A percentile compares a stretch with the other conserved stretches of the same genome.
These are phyloP conservation scores for Scheffersomyces lignicola DNA, from an alignment of 1,139 yeast genomes.

Conservation along the genomic window DNA sequence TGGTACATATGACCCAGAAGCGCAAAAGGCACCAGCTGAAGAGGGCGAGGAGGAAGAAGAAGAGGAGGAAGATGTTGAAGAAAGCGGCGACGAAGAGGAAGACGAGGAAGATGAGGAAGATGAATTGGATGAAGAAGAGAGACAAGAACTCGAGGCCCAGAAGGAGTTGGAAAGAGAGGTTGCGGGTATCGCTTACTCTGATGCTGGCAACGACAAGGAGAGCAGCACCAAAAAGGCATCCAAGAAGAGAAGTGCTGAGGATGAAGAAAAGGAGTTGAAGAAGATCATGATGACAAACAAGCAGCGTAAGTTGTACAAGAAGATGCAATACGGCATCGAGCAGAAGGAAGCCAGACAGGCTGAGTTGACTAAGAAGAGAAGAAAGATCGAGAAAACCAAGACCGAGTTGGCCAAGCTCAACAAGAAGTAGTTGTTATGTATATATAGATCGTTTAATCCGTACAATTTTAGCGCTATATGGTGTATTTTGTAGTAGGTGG, in stretches of 20 bases:
- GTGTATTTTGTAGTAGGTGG: too few species aligned
- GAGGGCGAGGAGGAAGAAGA: slow-evolving; percentile 34
- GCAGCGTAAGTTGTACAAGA: slow-evolving; percentile 90
- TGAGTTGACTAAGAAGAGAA: slow-evolving; percentile 73
- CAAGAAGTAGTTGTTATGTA: too few species aligned
- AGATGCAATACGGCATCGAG: slow-evolving; percentile 90
- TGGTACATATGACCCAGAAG: slow-evolving; percentile 84
- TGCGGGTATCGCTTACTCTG: slow-evolving; percentile 76
- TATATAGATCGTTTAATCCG: too few species aligned
- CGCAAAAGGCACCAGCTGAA: slow-evolving; percentile 29
- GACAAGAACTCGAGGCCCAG: slow-evolving; percentile 60
- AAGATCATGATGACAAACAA: slow-evolving; percentile 97
- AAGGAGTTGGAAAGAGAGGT: slow-evolving; percentile 90
- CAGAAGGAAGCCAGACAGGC: slow-evolving; percentile 81
- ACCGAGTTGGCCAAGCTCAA: slow-evolving; percentile 47
- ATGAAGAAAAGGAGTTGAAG: slow-evolving; percentile 83
- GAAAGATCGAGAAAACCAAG: slow-evolving; percentile 71
- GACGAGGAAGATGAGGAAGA: slow-evolving; percentile 51
- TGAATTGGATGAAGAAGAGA: slow-evolving; percentile 48
- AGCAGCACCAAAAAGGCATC: slow-evolving; percentile 24
- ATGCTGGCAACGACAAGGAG: slow-evolving; percentile 33
- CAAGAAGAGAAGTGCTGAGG: slow-evolving; percentile 47
- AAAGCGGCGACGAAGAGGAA: slow-evolving; percentile 50
- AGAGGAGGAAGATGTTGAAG: slow-evolving; percentile 49
- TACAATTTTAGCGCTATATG: too few species aligned